These are phyloP conservation scores for Podospora fimiseda DNA, from an alignment of 495 filamentous ascomycete genomes.

Conservation along the genomic window DNA sequence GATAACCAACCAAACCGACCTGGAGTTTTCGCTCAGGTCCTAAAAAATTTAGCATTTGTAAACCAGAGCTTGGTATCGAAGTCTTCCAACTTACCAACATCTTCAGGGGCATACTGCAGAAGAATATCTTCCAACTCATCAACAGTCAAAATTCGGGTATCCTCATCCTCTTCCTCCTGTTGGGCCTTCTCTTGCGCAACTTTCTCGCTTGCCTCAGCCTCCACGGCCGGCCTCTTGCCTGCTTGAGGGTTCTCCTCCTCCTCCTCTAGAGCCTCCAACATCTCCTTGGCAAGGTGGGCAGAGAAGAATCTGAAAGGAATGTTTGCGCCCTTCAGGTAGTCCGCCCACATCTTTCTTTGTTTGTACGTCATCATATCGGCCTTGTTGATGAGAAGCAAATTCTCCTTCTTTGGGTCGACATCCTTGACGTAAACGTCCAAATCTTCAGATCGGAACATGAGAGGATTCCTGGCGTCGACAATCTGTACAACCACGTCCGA, in stretches of 20 bases:
- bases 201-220: slow-evolving; percentile 28
- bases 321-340: slow-evolving; percentile 72
- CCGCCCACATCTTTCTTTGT: slow-evolving; percentile 81
- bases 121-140: slow-evolving; percentile 91
- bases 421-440: slow-evolving; percentile 91
- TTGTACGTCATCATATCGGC: slow-evolving; percentile 95
- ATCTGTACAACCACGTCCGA: slow-evolving; percentile 97
- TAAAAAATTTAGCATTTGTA: slow-evolving; percentile 11
- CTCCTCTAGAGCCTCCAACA: slow-evolving; percentile 59
- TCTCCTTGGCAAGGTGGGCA: slow-evolving; percentile 80
- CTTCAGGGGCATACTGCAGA: slow-evolving; percentile 61
- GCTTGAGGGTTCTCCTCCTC: slow-evolving; percentile 41
- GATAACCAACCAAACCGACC: slow-evolving; percentile 95
- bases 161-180: slow-evolving; percentile 41
- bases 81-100: slow-evolving; percentile 34
- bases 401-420: slow-evolving; percentile 79
- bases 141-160: slow-evolving; percentile 79
- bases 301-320: slow-evolving; percentile 96
- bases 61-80: slow-evolving; percentile 5
- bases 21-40: slow-evolving; percentile 59
- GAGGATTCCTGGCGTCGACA: slow-evolving; percentile 91
- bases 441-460: slow-evolving; percentile 91
- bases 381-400: slow-evolving; percentile 94
- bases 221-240: slow-evolving; percentile 16
- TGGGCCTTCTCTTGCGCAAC: slow-evolving; percentile 30